These are phyloP conservation scores for Biancaea sappan DNA, from an alignment of 306 rosid genomes.

Conservation along the genomic window DNA sequence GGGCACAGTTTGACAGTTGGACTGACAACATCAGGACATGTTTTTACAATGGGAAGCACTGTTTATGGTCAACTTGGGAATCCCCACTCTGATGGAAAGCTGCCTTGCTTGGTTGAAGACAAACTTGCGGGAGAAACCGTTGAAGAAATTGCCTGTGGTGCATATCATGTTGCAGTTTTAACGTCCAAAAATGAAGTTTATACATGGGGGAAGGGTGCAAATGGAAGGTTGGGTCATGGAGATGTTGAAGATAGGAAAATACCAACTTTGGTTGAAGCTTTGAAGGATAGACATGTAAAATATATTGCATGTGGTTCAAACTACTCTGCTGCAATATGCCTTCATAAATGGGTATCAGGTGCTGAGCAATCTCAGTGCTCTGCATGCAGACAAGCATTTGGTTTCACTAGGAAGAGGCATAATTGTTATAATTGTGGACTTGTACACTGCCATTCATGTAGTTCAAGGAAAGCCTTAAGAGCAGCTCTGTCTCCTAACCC, in stretches of 20 bases:
- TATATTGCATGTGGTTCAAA: slow-evolving; percentile 91
- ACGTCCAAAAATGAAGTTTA: slow-evolving; percentile 89
- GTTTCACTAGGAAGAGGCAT: slow-evolving; percentile 94
- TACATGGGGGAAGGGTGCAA: slow-evolving; percentile 99
- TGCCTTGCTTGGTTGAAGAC: slow-evolving; percentile 84
- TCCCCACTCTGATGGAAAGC: slow-evolving; percentile 84
- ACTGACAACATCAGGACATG: slow-evolving; percentile 83
- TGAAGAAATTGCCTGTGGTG: slow-evolving; percentile 93
- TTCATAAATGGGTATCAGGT: slow-evolving; percentile 97
- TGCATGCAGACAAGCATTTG: slow-evolving; percentile 97
- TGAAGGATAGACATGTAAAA: slow-evolving; percentile 93
- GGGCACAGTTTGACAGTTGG: slow-evolving; percentile 97
- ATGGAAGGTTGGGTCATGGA: slow-evolving; percentile 98
- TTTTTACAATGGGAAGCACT: slow-evolving; percentile 95
- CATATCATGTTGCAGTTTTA: slow-evolving; percentile 87
- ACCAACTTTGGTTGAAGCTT: slow-evolving; percentile 84
- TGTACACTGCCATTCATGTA: slow-evolving; percentile 97
- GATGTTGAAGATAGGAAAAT: slow-evolving; percentile 90
- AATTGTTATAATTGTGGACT: slow-evolving; percentile 99
- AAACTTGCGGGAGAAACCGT: slow-evolving; percentile 75
- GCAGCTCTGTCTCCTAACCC: slow-evolving; percentile 96
- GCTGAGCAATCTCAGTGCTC: slow-evolving; percentile 99
- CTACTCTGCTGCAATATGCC: slow-evolving; percentile 90
- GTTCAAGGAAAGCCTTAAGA: slow-evolving; percentile 89
- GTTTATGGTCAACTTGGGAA: slow-evolving; percentile 99